Conservation (phyloP, 2,329 filamentous ascomycete genomes). For the Penicillium sp. region DNA sequence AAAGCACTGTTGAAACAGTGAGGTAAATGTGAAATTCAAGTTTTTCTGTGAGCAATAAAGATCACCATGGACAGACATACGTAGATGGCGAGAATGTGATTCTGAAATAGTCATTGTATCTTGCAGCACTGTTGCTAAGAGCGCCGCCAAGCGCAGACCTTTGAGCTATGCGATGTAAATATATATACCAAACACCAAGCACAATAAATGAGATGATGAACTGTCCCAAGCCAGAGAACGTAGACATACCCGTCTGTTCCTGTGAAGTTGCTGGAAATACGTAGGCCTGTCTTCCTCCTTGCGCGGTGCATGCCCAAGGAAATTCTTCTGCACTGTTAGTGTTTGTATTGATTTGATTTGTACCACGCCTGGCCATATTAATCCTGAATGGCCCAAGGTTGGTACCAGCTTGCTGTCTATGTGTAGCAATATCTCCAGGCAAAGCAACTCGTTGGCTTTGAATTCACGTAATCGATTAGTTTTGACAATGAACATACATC, state of each 20-base stretch:
- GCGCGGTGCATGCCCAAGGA: not conserved
- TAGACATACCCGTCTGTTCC: not conserved
- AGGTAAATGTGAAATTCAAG: not conserved
- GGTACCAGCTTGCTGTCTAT: not conserved
- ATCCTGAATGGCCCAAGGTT: not conserved
- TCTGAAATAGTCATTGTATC: not conserved
- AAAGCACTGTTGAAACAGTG: not conserved
- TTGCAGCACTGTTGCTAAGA: not conserved
- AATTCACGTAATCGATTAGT: not conserved
- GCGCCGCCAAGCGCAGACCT: not conserved
- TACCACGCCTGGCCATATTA: not conserved
- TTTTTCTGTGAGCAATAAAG: not conserved
- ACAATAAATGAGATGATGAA: not conserved
- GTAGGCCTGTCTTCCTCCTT: not conserved
- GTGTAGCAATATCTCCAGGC: not conserved
- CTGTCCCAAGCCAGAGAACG: too few relatives aligned
- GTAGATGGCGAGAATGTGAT: not conserved
- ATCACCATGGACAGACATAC: too few relatives aligned
- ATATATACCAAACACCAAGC: not conserved
- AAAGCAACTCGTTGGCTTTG: not conserved
- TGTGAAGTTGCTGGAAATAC: not conserved
- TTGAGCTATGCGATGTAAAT: not conserved
- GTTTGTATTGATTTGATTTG: not conserved
- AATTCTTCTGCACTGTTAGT: slow-evolving; percentile 1
- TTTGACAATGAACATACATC: not conserved